phyloP scores from a whole-genome alignment of 768 basidiomycete genomes.

The Boletus insuetus region DNA sequence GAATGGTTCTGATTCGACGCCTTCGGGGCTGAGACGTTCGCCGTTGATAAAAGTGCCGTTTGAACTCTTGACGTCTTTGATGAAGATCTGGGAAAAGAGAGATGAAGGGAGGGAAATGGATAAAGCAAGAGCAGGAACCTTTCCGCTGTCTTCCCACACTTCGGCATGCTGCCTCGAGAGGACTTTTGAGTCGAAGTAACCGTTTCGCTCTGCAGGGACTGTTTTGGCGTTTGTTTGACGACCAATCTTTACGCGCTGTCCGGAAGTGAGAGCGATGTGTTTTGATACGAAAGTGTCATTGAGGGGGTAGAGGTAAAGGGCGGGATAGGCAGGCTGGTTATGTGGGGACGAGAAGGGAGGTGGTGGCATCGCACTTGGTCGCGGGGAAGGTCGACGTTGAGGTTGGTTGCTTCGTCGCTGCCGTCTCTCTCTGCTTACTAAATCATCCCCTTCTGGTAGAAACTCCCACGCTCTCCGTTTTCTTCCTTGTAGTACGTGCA shows the following conservation, averaged over 20 bases:
- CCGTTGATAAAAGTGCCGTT: slow-evolving; percentile 99
- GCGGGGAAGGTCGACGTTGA: slow-evolving; percentile 14
- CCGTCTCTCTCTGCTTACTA: slow-evolving; percentile 11
- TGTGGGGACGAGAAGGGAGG: slow-evolving; percentile 33
- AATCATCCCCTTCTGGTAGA: neutral
- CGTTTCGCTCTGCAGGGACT: slow-evolving; percentile 87
- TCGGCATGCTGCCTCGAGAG: slow-evolving; percentile 94
- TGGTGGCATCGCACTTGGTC: slow-evolving; percentile 31
- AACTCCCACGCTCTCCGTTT: slow-evolving; percentile 9
- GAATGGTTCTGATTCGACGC: slow-evolving; percentile 86
- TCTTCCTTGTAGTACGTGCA: slow-evolving; percentile 21
- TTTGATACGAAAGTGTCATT: slow-evolving; percentile 95
- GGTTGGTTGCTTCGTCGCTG: slow-evolving; percentile 11
- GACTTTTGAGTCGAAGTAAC: slow-evolving; percentile 96
- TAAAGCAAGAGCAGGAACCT: slow-evolving; percentile 47
- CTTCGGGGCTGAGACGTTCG: slow-evolving; percentile 86
- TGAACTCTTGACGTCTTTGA: slow-evolving; percentile 97
- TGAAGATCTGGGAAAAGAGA: slow-evolving; percentile 67
- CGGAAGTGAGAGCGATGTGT: slow-evolving; percentile 73
- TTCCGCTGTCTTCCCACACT: slow-evolving; percentile 92
- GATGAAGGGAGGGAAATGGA: slow-evolving; percentile 7
- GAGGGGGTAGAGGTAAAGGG: slow-evolving; percentile 79
- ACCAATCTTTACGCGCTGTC: slow-evolving; percentile 84
- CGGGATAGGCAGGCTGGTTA: slow-evolving; percentile 31
- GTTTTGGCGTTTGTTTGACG: slow-evolving; percentile 96